Base-by-base conservation (phyloP, 2,329 filamentous ascomycete genomes). In the Knufia petricola region DNA sequence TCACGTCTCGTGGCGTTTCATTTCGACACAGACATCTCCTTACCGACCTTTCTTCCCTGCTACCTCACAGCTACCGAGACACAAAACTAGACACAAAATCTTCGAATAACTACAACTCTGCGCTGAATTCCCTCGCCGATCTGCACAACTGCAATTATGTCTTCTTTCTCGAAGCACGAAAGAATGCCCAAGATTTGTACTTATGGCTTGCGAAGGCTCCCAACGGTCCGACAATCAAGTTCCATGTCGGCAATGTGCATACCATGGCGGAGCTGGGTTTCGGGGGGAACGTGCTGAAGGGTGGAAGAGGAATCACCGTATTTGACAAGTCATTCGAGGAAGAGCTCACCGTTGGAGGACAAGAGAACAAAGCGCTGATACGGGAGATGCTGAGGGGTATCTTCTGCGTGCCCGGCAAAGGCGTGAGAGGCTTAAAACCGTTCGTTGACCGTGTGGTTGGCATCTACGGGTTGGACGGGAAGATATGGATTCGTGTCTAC, bases 191-290 rank as follows among this genome's bases (percentile, higher is more conserved):
- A 69, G 92, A 96, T 73, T 74, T 96, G 17, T 98, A 96, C 68
- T 73, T 94, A 54, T 95, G 88, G 88, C 78, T 95, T 62, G 82
- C 84, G 67, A 94, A 94, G 63, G 84, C 88, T 1, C 92, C 90
- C 4, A 95, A 89, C 59, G 85, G 84, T 0, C 84, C 83, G 24
- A 84, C 81, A 1, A 70, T 83, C 54, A 84, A 84, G 48, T 68
- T 70, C 55, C 65, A 64, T 44, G 61, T 65, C 26, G 64, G 62
- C 57, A 85, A 68, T 64, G 77, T 95, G 62, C 89, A 95, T 70
- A 95, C 90, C 8, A 95, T 94, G 87, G 87, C 90, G 62, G 92
- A 98, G 67, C 75, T 98, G 30, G 87, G 95, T 63, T 96, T 98
- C 66, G 89, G 88, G 13, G 92, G 92, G 47, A 98, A 98, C 73